phyloP scores from a whole-genome alignment of 768 basidiomycete genomes.

The Trametes meyenii region DNA sequence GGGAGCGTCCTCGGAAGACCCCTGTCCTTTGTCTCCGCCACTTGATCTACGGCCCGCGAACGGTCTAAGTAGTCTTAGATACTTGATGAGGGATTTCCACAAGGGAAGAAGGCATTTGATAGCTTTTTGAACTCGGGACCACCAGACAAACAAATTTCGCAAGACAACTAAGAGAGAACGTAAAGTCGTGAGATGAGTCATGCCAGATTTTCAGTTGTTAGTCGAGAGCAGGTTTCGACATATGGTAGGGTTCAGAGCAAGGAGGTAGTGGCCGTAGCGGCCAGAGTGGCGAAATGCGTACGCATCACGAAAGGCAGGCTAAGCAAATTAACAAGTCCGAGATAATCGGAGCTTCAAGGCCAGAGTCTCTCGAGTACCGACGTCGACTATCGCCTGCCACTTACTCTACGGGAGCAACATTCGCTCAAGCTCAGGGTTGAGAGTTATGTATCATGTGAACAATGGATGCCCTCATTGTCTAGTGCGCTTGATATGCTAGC shows the following conservation, averaged over 20 bases:
- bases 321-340: no score
- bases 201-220: background rate
- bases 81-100: slow-evolving; percentile 7
- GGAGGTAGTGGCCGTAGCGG: background rate
- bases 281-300: background rate
- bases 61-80: background rate
- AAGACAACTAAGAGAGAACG: slow-evolving; percentile 9
- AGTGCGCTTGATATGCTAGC: no score
- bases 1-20: background rate
- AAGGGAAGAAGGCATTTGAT: slow-evolving; percentile 2
- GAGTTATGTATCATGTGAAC: no score
- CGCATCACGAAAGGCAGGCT: background rate
- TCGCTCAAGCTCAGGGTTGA: no score
- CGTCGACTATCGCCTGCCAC: no score
- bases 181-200: slow-evolving; percentile 11
- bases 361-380: no score
- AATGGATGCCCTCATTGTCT: no score
- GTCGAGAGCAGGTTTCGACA: background rate
- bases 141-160: slow-evolving; percentile 1
- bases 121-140: background rate
- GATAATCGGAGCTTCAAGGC: no score
- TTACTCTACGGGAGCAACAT: no score
- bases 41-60: no score
- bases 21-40: background rate
- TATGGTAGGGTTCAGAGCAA: background rate